These are phyloP conservation scores for Fagus sylvatica DNA, from an alignment of 306 rosid genomes.

Conservation along the genomic window DNA sequence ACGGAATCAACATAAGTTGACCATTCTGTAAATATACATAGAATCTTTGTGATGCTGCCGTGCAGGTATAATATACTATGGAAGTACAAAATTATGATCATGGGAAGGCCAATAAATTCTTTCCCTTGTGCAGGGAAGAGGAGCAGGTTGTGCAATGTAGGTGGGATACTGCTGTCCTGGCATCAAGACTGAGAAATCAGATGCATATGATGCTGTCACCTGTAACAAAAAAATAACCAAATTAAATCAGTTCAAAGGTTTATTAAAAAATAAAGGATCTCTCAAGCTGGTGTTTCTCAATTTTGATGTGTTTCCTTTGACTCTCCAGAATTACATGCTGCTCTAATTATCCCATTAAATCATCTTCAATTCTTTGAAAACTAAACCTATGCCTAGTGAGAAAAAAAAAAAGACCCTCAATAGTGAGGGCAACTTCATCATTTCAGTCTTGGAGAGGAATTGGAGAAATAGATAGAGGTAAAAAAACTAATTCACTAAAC, in stretches of 20 bases:
- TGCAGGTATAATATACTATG: slow-evolving; percentile 29
- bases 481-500: not conserved
- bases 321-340: not conserved
- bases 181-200: slow-evolving; percentile 83
- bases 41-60: slow-evolving; percentile 16
- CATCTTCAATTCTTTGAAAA: not conserved
- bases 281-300: not conserved
- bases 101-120: slow-evolving; percentile 77
- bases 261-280: not conserved
- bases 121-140: slow-evolving; percentile 80
- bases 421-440: not conserved
- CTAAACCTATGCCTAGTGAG: not conserved
- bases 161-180: slow-evolving; percentile 89
- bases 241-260: not conserved
- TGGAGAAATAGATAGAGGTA: not conserved
- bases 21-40: slow-evolving; percentile 28
- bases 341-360: not conserved
- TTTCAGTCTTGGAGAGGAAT: not conserved
- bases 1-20: slow-evolving; percentile 2
- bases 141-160: slow-evolving; percentile 84
- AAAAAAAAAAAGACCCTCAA: not conserved
- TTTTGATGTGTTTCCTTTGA: not conserved
- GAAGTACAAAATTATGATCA: slow-evolving; percentile 48
- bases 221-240: slow-evolving; percentile 25
- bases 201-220: slow-evolving; percentile 54